Base-by-base conservation (phyloP, 129 eudicot species). In the Escallonia rubra region DNA sequence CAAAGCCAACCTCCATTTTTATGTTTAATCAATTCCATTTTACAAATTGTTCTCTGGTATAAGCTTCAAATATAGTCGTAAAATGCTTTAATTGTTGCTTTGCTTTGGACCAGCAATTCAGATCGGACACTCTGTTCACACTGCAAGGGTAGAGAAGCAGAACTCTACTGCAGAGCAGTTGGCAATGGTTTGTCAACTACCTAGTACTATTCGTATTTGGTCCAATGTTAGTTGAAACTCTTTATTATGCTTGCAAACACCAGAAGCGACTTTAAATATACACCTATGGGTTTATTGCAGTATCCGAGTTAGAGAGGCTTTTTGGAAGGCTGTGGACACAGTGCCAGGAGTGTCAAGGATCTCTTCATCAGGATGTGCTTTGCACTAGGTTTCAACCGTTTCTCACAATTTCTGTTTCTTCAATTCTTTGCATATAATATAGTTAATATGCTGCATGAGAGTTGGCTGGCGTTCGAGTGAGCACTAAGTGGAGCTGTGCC, bases 341-440 rank as follows among this genome's bases (percentile, higher is more conserved):
- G 65, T 94, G 99, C 79, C 99, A 94, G 75, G 99, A 94, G 79
- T 94, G 99, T 78, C 97, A 94, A 81, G 97, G 96, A 56, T 94
- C 99, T 38, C 99, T 94, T 78, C 99, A 94, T 68, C 99, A 94
- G 78, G 99, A 94, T 69, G 97, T 94, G 67, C 80, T 94, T 61
- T 94, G 99, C 84, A 94, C 99, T 43, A 94, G 99, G 99, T 93
- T 69, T 62, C 58, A 13, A 2, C 11, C 64, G 54, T 8, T 34
- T 16, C 16, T 41, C 56, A n/a, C 58, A 16, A 3, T 4, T n/a
- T 54, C 4, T 50, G 10, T 4, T 50, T 50, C 12, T 11, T 50
- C 10, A 50, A 7, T 51, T 51, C 6, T 10, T 5, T 52, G 11
- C 41, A 7, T 15, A 41, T 0, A 41, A 41, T 56, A 23, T 56